Base-by-base conservation (phyloP, 106 monocot species). In the Triglochin maritima region DNA sequence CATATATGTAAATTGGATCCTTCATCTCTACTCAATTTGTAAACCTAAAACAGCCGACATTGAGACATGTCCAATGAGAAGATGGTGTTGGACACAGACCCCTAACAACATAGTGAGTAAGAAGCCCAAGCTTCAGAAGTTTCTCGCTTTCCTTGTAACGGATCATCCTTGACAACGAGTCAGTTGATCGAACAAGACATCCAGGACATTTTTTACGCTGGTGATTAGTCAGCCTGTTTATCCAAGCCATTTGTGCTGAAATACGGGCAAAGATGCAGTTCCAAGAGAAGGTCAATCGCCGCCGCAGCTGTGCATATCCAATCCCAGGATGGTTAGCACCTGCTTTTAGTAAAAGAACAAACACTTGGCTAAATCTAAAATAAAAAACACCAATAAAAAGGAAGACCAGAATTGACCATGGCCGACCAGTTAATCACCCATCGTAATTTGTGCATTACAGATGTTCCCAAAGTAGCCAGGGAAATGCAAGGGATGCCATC, bases 241-340 rank as follows among this genome's bases (percentile, higher is more conserved):
- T 91, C 88, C 58, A 92, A 62, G 10, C 76, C 73, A 62, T 68
- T 29, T 29, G 29, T 29, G 29, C 29, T 0, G 29, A 29, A 29
- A 29, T 29, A 29, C 29, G 87, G 74, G 63, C 59, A 73, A 45
- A 69, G 49, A 64, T 86, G 72, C 50, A 98, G 65, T 54, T 98
- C 96, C 7, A 69, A 98, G 61, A 98, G 88, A 48, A 96, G 79
- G 8, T 80, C 84, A n/a, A 85, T 78, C n/a, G 88, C 88, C 7
- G 91, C 96, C 4, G 96, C 91, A 52, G 96, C 96, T 4, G 96
- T 98, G 67, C 96, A 98, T 3, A 91, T 98, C 4, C 80, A 74
- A 73, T 96, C 96, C 96, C 91, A 98, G 14, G 84, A 68, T 55
- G 91, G 96, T 49, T 98, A 91, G n/a, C 91, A 88, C 70, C 96